Evolutionary conservation across 23 red algal genomes (phyloP).

Genomic region (Gracilaria gracilis): DNA sequence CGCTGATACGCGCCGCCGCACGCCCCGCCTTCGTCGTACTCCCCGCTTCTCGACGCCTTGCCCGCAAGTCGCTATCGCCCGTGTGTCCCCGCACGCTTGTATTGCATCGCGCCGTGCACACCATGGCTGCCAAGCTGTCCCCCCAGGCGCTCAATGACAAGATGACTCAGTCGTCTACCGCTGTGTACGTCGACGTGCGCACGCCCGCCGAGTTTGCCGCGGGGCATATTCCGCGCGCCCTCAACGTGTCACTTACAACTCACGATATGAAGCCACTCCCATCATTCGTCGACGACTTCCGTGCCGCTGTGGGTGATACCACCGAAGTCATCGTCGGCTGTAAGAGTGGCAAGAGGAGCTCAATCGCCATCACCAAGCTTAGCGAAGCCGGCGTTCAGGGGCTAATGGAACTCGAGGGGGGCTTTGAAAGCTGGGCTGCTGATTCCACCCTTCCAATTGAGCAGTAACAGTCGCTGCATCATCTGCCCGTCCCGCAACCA

Average conservation of each 20-base stretch:
- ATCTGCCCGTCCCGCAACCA: background rate
- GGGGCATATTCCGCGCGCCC: slow-evolving; percentile 9
- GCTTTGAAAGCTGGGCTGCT: slow-evolving; percentile 9
- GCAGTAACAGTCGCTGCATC: slow-evolving; percentile 6
- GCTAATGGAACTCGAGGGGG: slow-evolving; percentile 36
- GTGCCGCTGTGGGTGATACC: background rate
- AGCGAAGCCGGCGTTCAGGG: slow-evolving; percentile 10
- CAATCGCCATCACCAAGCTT: slow-evolving; percentile 4
- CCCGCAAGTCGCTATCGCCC: background rate
- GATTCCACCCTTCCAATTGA: slow-evolving; percentile 37
- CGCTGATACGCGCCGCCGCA: background rate
- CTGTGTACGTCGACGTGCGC: slow-evolving; percentile 47
- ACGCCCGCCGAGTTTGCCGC: slow-evolving; percentile 31
- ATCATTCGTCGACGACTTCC: slow-evolving; percentile 37
- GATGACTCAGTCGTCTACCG: background rate
- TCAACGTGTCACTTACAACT: slow-evolving; percentile 36
- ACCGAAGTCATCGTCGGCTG: slow-evolving; percentile 33
- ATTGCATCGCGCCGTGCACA: background rate
- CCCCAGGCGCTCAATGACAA: slow-evolving; percentile 1
- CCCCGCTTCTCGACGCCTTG: background rate
- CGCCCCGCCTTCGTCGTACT: background rate
- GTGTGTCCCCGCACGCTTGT: background rate
- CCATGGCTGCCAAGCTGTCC: background rate
- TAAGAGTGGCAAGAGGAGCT: slow-evolving; percentile 48
- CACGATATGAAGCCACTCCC: slow-evolving; percentile 29